Percentiles rank a stretch among this genome's conserved stretches.
phyloP scores from a whole-genome alignment of 2,329 filamentous ascomycete genomes.

The Chalaropsis ovoidea region DNA sequence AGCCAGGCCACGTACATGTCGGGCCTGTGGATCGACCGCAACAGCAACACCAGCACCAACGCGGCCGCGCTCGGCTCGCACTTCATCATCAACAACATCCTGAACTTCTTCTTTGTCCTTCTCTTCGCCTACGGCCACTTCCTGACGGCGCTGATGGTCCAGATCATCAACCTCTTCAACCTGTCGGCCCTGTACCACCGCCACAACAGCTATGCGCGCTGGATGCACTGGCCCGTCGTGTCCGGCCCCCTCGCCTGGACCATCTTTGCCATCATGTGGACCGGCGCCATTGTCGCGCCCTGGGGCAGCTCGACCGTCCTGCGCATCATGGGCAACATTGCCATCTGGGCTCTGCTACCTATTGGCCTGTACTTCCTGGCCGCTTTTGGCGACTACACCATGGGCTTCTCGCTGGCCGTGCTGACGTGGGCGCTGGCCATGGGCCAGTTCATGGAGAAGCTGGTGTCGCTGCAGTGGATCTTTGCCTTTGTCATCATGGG shows the following conservation, averaged over 20 bases:
- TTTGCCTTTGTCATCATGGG: constrained; percentile 79
- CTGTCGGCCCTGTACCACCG: constrained; percentile 70
- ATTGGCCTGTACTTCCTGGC: constrained; percentile 69
- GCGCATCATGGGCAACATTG: constrained; percentile 75
- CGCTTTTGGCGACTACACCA: constrained; percentile 63
- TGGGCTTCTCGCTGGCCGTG: constrained; percentile 69
- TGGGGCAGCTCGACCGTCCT: constrained; percentile 55
- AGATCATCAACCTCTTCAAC: constrained; percentile 75
- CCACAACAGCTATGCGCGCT: constrained; percentile 53
- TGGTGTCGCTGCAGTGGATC: constrained; percentile 81
- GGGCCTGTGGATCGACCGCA: constrained; percentile 61
- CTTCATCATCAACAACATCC: constrained; percentile 76
- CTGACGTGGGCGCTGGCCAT: constrained; percentile 66
- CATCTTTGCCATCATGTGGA: constrained; percentile 80
- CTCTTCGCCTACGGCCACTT: constrained; percentile 71
- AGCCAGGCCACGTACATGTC: constrained; percentile 66
- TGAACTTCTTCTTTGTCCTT: constrained; percentile 72
- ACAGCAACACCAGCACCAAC: constrained; percentile 42
- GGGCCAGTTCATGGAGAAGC: constrained; percentile 61
- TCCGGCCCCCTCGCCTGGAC: constrained; percentile 74
- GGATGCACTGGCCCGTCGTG: constrained; percentile 66
- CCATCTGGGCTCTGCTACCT: constrained; percentile 72
- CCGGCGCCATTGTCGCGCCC: constrained; percentile 71
- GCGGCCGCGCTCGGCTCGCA: constrained; percentile 71
- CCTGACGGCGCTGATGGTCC: constrained; percentile 62